Percentiles rank a stretch among this genome's conserved stretches.
phyloP scores from a whole-genome alignment of 352 stramenopile species.

The Pythium aphanidermatum region DNA sequence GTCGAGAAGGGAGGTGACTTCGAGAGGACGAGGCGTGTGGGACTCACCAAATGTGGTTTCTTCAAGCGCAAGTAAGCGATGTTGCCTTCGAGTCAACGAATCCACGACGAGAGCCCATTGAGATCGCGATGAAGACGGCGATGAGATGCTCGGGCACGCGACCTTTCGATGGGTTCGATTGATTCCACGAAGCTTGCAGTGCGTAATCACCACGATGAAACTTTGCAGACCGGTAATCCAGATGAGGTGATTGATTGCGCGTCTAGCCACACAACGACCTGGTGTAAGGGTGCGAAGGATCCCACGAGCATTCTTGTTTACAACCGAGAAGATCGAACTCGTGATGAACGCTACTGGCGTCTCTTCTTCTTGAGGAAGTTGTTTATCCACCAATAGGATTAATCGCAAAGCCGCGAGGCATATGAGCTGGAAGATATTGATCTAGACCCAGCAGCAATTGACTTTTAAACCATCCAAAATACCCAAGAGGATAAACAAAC shows the following conservation, averaged over 20 bases:
- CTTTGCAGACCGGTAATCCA: slow-evolving; percentile 5
- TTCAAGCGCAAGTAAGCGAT: too few relatives aligned
- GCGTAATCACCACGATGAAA: slow-evolving; percentile 1
- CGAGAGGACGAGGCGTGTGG: too few relatives aligned
- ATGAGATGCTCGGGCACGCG: too few relatives aligned
- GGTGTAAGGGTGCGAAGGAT: slow-evolving; percentile 20
- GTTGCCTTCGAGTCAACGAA: too few relatives aligned
- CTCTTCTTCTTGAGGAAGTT: slow-evolving; percentile 47
- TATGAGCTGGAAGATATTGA: slow-evolving; percentile 63
- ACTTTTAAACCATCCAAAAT: too few relatives aligned
- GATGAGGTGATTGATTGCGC: neutral
- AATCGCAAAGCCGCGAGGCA: slow-evolving; percentile 46
- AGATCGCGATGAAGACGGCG: too few relatives aligned
- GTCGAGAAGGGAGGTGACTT: too few relatives aligned
- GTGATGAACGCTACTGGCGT: slow-evolving; percentile 36
- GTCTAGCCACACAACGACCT: neutral
- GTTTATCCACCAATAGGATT: slow-evolving; percentile 38
- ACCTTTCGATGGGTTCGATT: too few relatives aligned
- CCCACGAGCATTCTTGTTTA: slow-evolving; percentile 42
- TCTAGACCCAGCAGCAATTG: too few relatives aligned
- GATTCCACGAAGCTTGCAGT: neutral
- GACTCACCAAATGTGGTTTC: too few relatives aligned
- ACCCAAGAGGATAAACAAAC: too few relatives aligned
- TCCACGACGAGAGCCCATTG: too few relatives aligned
- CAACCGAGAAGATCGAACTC: slow-evolving; percentile 21